These are phyloP conservation scores for Mesostigma viride DNA, from an alignment of 139 green algal species.

Conservation along the genomic window DNA sequence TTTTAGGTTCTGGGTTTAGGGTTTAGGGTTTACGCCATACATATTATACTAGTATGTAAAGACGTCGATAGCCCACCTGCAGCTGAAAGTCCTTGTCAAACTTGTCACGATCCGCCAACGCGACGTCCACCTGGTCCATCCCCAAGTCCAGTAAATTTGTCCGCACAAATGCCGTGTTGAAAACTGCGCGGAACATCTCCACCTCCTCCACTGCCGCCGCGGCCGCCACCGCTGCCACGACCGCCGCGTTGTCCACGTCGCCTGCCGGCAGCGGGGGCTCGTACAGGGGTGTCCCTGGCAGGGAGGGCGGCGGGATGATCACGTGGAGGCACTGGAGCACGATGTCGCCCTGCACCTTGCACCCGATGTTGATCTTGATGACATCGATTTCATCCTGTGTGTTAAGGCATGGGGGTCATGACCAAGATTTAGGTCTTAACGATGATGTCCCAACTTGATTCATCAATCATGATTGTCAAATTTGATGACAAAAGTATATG, in stretches of 20 bases:
- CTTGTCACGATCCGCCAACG: slow-evolving; percentile 15
- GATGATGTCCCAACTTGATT: too few relatives aligned
- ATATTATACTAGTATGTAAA: not conserved
- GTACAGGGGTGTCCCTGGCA: too few relatives aligned
- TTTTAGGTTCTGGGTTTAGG: too few relatives aligned
- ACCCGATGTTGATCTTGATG: slow-evolving; percentile 29
- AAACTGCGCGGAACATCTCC: slow-evolving; percentile 28
- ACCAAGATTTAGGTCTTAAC: too few relatives aligned
- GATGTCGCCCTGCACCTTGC: slow-evolving; percentile 25
- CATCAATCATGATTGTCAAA: too few relatives aligned
- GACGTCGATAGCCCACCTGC: slow-evolving; percentile 12
- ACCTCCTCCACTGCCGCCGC: slow-evolving; percentile 7
- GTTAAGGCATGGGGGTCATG: too few relatives aligned
- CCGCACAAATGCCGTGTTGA: slow-evolving; percentile 29
- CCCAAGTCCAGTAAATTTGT: slow-evolving; percentile 32
- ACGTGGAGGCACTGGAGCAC: slow-evolving; percentile 30
- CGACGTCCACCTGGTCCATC: slow-evolving; percentile 23
- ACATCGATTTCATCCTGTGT: slow-evolving; percentile 21
- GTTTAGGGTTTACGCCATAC: too few relatives aligned
- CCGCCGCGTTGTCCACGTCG: too few relatives aligned
- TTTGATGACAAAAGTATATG: too few relatives aligned
- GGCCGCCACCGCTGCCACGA: too few relatives aligned
- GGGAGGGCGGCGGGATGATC: not conserved
- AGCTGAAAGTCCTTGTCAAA: slow-evolving; percentile 21
- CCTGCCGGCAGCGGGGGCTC: too few relatives aligned